A percentile compares a stretch with the other conserved stretches of the same genome.
Evolutionary conservation across 2,329 filamentous ascomycete genomes (phyloP).

Genomic region (Fusarium penzigii): DNA sequence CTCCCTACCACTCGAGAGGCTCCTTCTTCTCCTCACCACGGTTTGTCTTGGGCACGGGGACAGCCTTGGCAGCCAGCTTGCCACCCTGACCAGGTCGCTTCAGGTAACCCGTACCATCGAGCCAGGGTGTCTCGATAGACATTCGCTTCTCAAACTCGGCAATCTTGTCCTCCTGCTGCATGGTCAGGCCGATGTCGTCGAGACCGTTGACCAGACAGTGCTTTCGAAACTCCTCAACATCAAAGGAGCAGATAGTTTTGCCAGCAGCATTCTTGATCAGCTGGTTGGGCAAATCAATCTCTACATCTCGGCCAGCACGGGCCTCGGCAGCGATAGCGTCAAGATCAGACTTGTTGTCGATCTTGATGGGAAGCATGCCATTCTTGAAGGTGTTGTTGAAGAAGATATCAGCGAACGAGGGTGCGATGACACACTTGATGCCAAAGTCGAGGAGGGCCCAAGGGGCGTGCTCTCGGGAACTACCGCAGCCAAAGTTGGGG

Average conservation of each 20-base stretch:
- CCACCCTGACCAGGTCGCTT: constrained; percentile 57
- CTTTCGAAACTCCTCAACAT: constrained; percentile 91
- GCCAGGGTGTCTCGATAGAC: constrained; percentile 80
- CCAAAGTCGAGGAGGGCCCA: constrained; percentile 98
- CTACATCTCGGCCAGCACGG: constrained; percentile 76
- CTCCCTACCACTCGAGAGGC: constrained; percentile 77
- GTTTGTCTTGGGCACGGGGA: constrained; percentile 84
- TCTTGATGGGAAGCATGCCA: constrained; percentile 88
- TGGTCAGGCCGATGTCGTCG: constrained; percentile 92
- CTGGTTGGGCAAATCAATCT: constrained; percentile 87
- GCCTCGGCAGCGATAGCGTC: constrained; percentile 76
- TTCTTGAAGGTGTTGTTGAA: constrained; percentile 99
- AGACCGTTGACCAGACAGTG: constrained; percentile 92
- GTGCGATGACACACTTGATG: constrained; percentile 90
- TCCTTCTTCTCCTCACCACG: constrained; percentile 80
- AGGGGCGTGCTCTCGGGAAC: constrained; percentile 89
- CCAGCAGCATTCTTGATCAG: constrained; percentile 75
- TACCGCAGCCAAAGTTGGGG: constrained; percentile 93
- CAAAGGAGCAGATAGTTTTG: constrained; percentile 73
- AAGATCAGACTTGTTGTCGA: constrained; percentile 67
- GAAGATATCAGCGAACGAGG: constrained; percentile 78
- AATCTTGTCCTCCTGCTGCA: constrained; percentile 91
- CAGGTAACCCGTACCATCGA: constrained; percentile 85
- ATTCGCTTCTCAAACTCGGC: constrained; percentile 76
- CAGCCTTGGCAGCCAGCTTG: constrained; percentile 58